Base-by-base conservation (phyloP, 345 rosid species). In the Eutrema heterophyllum region DNA sequence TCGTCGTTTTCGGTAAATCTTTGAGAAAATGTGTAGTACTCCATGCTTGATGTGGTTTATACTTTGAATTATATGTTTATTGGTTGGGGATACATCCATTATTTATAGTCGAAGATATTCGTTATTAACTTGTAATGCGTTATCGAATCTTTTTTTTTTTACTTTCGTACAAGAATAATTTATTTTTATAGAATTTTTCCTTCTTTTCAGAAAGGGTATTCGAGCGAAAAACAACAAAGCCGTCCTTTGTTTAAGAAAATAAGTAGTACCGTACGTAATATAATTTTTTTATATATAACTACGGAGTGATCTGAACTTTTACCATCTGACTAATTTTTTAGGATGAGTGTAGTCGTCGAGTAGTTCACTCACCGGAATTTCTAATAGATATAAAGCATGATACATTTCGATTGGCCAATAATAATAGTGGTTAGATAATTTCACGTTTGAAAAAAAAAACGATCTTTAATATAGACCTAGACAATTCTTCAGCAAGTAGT, bases 11-110 rank as follows among this genome's bases (percentile, higher is more conserved):
- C 51, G 11, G 41, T 39, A 14, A 53, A 45, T 18, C 50, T 67
- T 67, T 66, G 72, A 27, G 61, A 74, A 52, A 43, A 65, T 57
- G 73, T 78, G 73, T 78, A 72, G 52, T 78, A 72, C 35, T 78
- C 81, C 81, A 78, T 77, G 58, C 12, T 70, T 74, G 40, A 49
- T 41, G 52, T 43, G 24, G 16, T 66, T 67, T 29, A 10, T 15
- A 43, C 38, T 32, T 62, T 58, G 59, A 33, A 15, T 41, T 67
- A 27, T 78, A 4, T 67, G 7, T 43, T 50, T 56, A 36, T n/a
- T 52, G 46, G 12, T 53, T 53, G 43, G 54, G 18, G 38, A 9
- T 55, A 38, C 49, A 40, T 53, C 48, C 45, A 12, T 65, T 41
- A 54, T 55, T 50, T 62, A 75, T 68, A 75, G 58, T 44, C 40